Percentiles rank a stretch among this genome's conserved stretches.
Evolutionary conservation across 2,329 filamentous ascomycete species (phyloP).

Genomic region (Elsinoe arachidis): DNA sequence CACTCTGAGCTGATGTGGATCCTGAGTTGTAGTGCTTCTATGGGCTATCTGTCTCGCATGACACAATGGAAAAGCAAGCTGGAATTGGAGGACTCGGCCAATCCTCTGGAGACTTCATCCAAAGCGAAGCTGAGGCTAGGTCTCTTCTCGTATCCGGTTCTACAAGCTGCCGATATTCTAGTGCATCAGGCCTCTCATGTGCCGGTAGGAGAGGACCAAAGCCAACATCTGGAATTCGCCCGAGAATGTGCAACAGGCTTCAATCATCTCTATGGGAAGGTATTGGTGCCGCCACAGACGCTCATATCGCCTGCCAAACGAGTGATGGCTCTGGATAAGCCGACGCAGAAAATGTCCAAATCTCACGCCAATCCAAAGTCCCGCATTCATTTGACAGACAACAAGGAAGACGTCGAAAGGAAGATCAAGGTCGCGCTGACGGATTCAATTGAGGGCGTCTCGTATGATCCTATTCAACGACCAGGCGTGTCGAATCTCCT

Average conservation of each 20-base stretch:
- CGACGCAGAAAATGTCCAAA: constrained; percentile 87
- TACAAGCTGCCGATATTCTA: constrained; percentile 90
- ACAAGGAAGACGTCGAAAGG: constrained; percentile 49
- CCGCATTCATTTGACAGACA: constrained; percentile 74
- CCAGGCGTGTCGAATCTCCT: constrained; percentile 86
- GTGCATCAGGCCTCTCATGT: constrained; percentile 87
- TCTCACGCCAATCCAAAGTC: constrained; percentile 64
- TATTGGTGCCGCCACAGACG: constrained; percentile 60
- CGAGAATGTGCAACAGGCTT: constrained; percentile 80
- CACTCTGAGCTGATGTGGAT: constrained; percentile 97
- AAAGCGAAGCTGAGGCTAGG: constrained; percentile 66
- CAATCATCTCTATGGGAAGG: constrained; percentile 60
- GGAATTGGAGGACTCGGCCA: constrained; percentile 50
- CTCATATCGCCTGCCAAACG: constrained; percentile 63
- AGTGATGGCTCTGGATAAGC: constrained; percentile 80
- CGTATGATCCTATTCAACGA: constrained; percentile 59
- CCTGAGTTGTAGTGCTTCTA: constrained; percentile 79
- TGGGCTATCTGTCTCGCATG: constrained; percentile 95
- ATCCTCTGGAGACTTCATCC: constrained; percentile 45
- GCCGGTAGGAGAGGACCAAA: constrained; percentile 92
- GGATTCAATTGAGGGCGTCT: constrained; percentile 59
- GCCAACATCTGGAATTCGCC: constrained; percentile 88
- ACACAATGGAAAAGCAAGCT: constrained; percentile 98
- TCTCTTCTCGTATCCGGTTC: constrained; percentile 89
- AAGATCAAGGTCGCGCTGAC: constrained; percentile 72